These are phyloP conservation scores for Caryopteris hybrid DNA, from an alignment of 305 asterid species.

Conservation along the genomic window DNA sequence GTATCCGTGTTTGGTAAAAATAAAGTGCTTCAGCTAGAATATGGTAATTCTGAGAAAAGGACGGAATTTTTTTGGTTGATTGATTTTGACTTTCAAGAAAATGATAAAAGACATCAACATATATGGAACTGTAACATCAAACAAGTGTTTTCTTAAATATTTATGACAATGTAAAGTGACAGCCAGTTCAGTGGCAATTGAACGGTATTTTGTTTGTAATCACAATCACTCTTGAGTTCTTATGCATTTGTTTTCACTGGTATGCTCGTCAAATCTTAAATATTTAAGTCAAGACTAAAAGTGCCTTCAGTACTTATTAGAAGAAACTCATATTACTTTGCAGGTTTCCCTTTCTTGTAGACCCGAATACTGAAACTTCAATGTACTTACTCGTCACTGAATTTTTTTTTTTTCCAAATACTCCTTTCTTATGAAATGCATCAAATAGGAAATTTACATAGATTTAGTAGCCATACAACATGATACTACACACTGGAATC, in stretches of 20 bases:
- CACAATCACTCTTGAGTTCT: too few relatives aligned
- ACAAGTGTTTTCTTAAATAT: too few relatives aligned
- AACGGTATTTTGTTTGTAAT: too few relatives aligned
- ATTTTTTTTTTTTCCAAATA: conserved; percentile 2
- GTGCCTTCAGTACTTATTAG: conserved; percentile 9
- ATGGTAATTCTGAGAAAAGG: too few relatives aligned
- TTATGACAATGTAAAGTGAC: too few relatives aligned
- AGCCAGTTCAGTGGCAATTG: neutral
- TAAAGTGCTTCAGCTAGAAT: too few relatives aligned
- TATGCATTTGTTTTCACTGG: neutral
- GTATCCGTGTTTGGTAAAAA: too few relatives aligned
- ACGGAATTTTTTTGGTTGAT: too few relatives aligned
- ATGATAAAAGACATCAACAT: too few relatives aligned
- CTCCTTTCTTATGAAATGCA: neutral
- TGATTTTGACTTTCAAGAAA: too few relatives aligned
- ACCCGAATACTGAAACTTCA: conserved; percentile 66
- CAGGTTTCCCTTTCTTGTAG: conserved; percentile 80
- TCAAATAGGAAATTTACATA: neutral
- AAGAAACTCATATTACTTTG: conserved; percentile 10
- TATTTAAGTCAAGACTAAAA: neutral
- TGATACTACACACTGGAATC: conserved; percentile 3
- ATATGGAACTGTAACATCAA: too few relatives aligned
- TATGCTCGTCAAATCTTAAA: neutral
- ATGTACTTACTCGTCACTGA: too few relatives aligned
- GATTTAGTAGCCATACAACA: neutral